Evolutionary conservation across 2,329 filamentous ascomycete species (phyloP).

Genomic region (Alternaria atra): DNA sequence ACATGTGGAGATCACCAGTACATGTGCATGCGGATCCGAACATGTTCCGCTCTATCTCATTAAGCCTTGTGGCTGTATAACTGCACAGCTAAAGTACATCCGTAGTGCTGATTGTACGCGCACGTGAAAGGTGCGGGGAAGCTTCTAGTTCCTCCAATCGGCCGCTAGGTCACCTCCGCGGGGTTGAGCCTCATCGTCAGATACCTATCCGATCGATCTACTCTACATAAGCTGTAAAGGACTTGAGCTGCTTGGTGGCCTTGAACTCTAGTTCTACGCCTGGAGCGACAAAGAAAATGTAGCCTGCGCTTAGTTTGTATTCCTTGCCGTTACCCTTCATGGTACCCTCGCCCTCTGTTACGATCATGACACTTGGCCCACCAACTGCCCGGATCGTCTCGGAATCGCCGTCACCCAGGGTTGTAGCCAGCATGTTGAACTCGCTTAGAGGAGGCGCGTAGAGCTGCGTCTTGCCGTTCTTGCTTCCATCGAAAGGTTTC

Average conservation of each 20-base stretch:
- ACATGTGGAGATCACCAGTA: constrained; percentile 29
- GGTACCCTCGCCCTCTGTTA: constrained; percentile 66
- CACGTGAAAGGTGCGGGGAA: constrained; percentile 25
- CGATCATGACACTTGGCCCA: constrained; percentile 71
- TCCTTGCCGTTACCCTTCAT: constrained; percentile 64
- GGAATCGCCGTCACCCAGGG: constrained; percentile 64
- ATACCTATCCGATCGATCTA: constrained; percentile 25
- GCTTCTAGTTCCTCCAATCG: constrained; percentile 28
- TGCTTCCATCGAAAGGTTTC: constrained; percentile 60
- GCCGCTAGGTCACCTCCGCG: constrained; percentile 20
- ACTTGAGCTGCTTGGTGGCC: constrained; percentile 55
- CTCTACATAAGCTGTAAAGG: constrained; percentile 60
- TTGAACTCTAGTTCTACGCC: constrained; percentile 60
- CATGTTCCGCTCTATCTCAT: constrained; percentile 6
- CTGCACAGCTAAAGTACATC: not conserved
- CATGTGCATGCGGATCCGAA: constrained; percentile 39
- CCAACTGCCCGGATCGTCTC: constrained; percentile 65
- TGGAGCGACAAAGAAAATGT: constrained; percentile 72
- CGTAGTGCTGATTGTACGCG: constrained; percentile 1
- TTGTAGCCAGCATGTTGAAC: constrained; percentile 72
- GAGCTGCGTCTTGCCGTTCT: constrained; percentile 67
- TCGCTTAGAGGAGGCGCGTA: constrained; percentile 75
- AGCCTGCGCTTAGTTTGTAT: constrained; percentile 67
- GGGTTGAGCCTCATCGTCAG: constrained; percentile 21
- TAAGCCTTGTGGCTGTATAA: constrained; percentile 6